phyloP scores from a whole-genome alignment of 768 basidiomycete species.

The Phylloporus scabripes region DNA sequence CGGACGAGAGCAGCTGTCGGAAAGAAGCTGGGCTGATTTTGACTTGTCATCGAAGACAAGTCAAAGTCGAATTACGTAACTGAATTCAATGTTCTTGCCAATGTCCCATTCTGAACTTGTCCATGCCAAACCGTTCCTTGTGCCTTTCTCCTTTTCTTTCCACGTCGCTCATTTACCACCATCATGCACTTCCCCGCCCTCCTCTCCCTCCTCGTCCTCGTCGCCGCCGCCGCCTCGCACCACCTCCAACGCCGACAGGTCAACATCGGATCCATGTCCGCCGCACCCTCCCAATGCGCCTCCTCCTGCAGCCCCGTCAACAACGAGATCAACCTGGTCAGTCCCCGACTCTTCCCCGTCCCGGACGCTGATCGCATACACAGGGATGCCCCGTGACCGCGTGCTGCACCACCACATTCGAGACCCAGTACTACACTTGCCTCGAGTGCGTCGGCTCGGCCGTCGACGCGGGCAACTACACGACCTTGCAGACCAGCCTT shows the following conservation, averaged over 20 bases:
- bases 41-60: slow-evolving; percentile 23
- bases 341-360: not conserved
- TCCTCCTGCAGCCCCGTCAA: slow-evolving; percentile 21
- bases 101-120: too few species aligned
- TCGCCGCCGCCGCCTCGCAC: slow-evolving; percentile 1
- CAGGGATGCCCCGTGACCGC: slow-evolving; percentile 26
- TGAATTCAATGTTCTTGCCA: not conserved
- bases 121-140: too few species aligned
- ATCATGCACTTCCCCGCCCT: slow-evolving; percentile 14
- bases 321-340: slow-evolving; percentile 21
- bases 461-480: slow-evolving; percentile 24
- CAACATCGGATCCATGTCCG: slow-evolving; percentile 3
- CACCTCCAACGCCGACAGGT: slow-evolving; percentile 14
- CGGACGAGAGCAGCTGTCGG: slow-evolving; percentile 33
- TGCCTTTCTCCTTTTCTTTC: too few species aligned
- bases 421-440: slow-evolving; percentile 38
- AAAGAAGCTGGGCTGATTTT: slow-evolving; percentile 38
- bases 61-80: slow-evolving; percentile 18
- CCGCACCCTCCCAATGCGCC: slow-evolving; percentile 22
- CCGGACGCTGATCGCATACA: not conserved
- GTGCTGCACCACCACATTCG: slow-evolving; percentile 40
- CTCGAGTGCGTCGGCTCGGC: slow-evolving; percentile 35
- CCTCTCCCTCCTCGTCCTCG: slow-evolving; percentile 2
- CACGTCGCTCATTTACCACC: not conserved
- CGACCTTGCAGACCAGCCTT: slow-evolving; percentile 26